Base-by-base conservation (phyloP, 2,329 filamentous ascomycete species). In the Paraphaeosphaeria sporulosa region DNA sequence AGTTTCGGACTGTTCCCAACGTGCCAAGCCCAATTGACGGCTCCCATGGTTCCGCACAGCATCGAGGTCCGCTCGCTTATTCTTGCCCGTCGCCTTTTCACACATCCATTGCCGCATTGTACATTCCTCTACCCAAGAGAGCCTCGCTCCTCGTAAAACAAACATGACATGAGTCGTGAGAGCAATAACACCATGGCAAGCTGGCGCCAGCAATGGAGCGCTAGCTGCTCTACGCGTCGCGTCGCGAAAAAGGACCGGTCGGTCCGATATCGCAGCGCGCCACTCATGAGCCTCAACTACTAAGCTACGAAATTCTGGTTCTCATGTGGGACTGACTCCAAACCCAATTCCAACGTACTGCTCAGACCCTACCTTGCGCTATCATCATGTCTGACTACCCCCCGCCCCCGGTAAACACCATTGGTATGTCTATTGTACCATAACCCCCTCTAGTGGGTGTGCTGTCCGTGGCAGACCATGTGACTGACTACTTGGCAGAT, bases 361-460 rank as follows among this genome's bases (percentile, higher is more conserved):
- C 9, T n/a, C 21, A 36, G 53, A 43, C 44, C 43, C 36, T 38
- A n/a, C 12, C n/a, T 15, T 44, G 15, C 42, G 9, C 38, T 49
- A 55, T 40, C 55, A 64, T 48, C 38, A 78, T 78, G 75, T 67
- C 74, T 55, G 69, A 76, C 48, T 77, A 70, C 74, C 93, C 93
- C 66, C 92, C 93, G 32, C 87, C 90, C 12, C 90, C 92, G 3
- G 88, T 91, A 68, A 88, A 87, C 74, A 90, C 90, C 65, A 94
- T 96, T 82, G 86, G 85, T 86, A 78, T 48, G 78, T 72, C 40
- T 25, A 5, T 12, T 34, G 27, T 17, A 27, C 23, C 8, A 25
- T 13, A 46, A 17, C 10, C n/a, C 36, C 36, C 10, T 43, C 7
- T 21, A n/a, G 13, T 19, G 13, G 13, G 50, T 38, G n/a, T 27